Evolutionary conservation across 129 eudicot species (phyloP).

Genomic region (Helichrysum umbraculigerum): DNA sequence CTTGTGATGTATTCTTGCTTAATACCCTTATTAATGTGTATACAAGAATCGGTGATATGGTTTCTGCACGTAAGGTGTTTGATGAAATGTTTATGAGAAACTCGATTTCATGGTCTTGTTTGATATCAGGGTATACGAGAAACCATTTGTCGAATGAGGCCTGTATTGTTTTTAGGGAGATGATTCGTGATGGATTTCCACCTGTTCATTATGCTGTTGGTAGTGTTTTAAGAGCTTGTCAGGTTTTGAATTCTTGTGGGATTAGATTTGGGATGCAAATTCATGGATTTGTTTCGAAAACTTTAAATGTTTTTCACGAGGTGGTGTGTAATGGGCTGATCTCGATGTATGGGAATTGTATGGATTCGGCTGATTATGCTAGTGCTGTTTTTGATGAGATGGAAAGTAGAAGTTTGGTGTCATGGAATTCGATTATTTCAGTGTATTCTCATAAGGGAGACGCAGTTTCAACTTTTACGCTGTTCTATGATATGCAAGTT

Average conservation of each 20-base stretch:
- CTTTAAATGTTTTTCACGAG: slow-evolving; percentile 45
- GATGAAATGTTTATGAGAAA: slow-evolving; percentile 80
- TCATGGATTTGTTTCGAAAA: slow-evolving; percentile 69
- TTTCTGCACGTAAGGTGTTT: slow-evolving; percentile 58
- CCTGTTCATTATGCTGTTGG: slow-evolving; percentile 72
- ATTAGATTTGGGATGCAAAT: slow-evolving; percentile 66
- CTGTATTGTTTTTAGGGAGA: slow-evolving; percentile 47
- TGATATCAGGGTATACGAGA: slow-evolving; percentile 78
- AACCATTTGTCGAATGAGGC: slow-evolving; percentile 55
- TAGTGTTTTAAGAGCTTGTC: slow-evolving; percentile 83
- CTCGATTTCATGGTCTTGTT: slow-evolving; percentile 78
- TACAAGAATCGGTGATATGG: slow-evolving; percentile 49
- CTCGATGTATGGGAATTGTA: slow-evolving; percentile 75
- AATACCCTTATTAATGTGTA: slow-evolving; percentile 69
- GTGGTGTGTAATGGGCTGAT: slow-evolving; percentile 81
- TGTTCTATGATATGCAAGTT: slow-evolving; percentile 59
- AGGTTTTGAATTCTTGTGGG: slow-evolving; percentile 47
- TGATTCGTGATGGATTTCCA: slow-evolving; percentile 51
- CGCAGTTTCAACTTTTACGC: slow-evolving; percentile 48
- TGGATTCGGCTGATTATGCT: slow-evolving; percentile 50
- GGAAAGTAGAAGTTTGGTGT: slow-evolving; percentile 44
- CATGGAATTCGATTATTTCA: slow-evolving; percentile 89
- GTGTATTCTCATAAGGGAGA: slow-evolving; percentile 72
- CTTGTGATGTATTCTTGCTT: slow-evolving; percentile 53
- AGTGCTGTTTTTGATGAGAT: slow-evolving; percentile 62